These are phyloP conservation scores for Nicotiana rustica DNA, from an alignment of 305 asterid species.

Conservation along the genomic window DNA sequence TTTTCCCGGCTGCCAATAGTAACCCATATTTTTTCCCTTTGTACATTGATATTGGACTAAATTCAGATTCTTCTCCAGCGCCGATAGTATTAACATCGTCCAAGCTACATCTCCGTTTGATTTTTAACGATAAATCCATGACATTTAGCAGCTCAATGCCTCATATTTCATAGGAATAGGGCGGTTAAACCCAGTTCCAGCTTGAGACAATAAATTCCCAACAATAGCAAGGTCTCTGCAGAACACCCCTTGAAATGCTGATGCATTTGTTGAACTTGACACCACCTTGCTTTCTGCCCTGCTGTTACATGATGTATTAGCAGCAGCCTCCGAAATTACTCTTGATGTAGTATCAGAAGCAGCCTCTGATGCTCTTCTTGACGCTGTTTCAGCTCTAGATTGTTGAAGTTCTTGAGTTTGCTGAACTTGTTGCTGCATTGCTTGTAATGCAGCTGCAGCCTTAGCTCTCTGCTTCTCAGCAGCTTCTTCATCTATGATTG, in stretches of 20 bases:
- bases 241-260: slow-evolving; percentile 81
- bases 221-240: slow-evolving; percentile 88
- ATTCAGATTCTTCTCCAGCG: slow-evolving; percentile 55
- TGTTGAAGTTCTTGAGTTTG: slow-evolving; percentile 46
- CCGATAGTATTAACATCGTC: slow-evolving; percentile 47
- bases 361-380: slow-evolving; percentile 18
- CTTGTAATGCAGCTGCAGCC: slow-evolving; percentile 52
- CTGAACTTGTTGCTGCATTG: slow-evolving; percentile 48
- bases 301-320: slow-evolving; percentile 19
- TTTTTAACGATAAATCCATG: neutral
- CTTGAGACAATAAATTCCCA: slow-evolving; percentile 77
- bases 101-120: slow-evolving; percentile 8
- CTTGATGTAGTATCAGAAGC: slow-evolving; percentile 34
- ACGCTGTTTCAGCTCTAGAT: slow-evolving; percentile 40
- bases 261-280: slow-evolving; percentile 36
- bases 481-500: slow-evolving; percentile 71
- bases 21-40: slow-evolving; percentile 43
- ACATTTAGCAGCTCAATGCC: slow-evolving; percentile 73
- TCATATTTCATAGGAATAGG: slow-evolving; percentile 81
- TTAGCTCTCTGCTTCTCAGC: slow-evolving; percentile 67
- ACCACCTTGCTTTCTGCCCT: slow-evolving; percentile 9
- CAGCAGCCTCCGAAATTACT: slow-evolving; percentile 46
- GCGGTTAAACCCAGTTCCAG: slow-evolving; percentile 75
- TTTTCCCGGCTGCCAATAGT: slow-evolving; percentile 50
- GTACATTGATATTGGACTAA: slow-evolving; percentile 57